These are phyloP conservation scores for Reticulascus tulasneorum DNA, from an alignment of 2,329 filamentous ascomycete genomes.

Conservation along the genomic window DNA sequence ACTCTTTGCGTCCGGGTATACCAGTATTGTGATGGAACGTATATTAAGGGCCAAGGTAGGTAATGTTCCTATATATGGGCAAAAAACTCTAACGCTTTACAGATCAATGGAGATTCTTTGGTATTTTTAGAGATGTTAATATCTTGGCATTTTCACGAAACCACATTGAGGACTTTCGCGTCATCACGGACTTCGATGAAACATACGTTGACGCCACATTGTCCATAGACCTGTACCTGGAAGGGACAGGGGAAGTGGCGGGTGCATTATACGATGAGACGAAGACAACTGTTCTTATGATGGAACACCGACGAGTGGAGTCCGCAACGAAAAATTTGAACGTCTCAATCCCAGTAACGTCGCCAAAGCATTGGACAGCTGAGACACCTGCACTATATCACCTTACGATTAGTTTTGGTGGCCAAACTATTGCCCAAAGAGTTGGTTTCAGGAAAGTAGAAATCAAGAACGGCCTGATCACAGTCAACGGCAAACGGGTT, in stretches of 20 bases:
- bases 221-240: no score
- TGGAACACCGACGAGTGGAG: no score
- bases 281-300: no score
- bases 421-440: slow-evolving; percentile 43
- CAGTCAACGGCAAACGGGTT: slow-evolving; percentile 62
- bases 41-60: slow-evolving; percentile 68
- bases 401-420: slow-evolving; percentile 31
- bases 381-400: slow-evolving; percentile 63
- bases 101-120: slow-evolving; percentile 66
- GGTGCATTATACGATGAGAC: no score
- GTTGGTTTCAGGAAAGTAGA: slow-evolving; percentile 63
- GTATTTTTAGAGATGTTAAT: slow-evolving; percentile 67
- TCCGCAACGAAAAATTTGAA: no score
- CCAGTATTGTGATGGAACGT: slow-evolving; percentile 67
- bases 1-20: slow-evolving; percentile 64
- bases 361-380: slow-evolving; percentile 56
- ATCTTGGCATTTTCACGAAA: slow-evolving; percentile 55
- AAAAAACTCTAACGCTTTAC: no score
- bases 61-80: no score
- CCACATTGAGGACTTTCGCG: slow-evolving; percentile 53
- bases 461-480: slow-evolving; percentile 55
- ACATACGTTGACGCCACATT: no score
- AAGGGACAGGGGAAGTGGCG: no score
- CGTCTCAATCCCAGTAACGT: no score
- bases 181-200: slow-evolving; percentile 52